phyloP scores from a whole-genome alignment of 139 green algal genomes.

The Auxenochlorella pyrenoidosa region DNA sequence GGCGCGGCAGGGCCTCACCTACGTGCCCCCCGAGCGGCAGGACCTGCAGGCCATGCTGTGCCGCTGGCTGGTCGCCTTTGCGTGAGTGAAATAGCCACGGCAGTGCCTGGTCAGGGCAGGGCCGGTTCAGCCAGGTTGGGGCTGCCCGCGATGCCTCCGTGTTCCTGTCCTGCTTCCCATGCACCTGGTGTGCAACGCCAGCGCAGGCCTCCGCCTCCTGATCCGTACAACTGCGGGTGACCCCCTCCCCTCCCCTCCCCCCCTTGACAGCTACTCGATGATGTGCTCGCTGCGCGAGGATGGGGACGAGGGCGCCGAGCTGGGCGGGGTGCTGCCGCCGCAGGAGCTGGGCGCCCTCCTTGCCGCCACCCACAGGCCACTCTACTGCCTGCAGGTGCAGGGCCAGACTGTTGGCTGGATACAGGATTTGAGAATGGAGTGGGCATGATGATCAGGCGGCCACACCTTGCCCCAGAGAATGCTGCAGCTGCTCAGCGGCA shows the following conservation, averaged over 20 bases:
- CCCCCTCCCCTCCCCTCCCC: too few relatives aligned
- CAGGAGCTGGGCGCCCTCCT: constrained; percentile 44
- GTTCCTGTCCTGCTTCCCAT: too few relatives aligned
- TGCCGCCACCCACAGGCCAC: constrained; percentile 42
- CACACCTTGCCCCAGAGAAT: too few relatives aligned
- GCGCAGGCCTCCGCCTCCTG: too few relatives aligned
- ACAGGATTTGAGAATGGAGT: not conserved
- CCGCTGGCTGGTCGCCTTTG: constrained; percentile 49
- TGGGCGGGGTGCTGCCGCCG: constrained; percentile 27
- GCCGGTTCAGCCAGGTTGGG: not conserved
- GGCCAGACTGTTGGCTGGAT: not conserved
- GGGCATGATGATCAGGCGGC: not conserved
- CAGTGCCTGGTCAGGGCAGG: not conserved
- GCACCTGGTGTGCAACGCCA: too few relatives aligned
- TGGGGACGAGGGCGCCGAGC: not conserved
- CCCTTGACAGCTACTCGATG: not conserved
- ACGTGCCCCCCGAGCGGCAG: not conserved
- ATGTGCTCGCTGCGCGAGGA: constrained; percentile 41
- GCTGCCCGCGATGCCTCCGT: too few relatives aligned
- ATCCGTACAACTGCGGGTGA: too few relatives aligned
- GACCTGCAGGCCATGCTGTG: constrained; percentile 30
- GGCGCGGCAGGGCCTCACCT: constrained; percentile 15
- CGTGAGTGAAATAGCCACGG: not conserved
- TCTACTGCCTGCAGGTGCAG: constrained; percentile 31
- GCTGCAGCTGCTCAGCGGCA: too few relatives aligned